Base-by-base conservation (phyloP, 2,329 filamentous ascomycete species). In the Alternaria ethzedia region DNA sequence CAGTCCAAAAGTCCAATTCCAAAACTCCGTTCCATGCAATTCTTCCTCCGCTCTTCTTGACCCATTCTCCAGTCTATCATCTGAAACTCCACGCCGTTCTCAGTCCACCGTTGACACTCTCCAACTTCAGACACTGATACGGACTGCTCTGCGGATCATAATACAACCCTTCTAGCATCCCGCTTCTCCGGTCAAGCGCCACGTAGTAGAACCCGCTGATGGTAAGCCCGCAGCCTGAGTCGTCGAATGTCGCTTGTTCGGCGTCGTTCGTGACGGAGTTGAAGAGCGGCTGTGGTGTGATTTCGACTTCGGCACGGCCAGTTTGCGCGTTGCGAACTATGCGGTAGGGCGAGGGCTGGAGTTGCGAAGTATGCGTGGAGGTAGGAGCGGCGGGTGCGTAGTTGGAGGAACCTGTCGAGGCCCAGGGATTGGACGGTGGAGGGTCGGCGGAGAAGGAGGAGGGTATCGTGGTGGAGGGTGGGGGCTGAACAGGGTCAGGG, bases 171-270 rank as follows among this genome's bases (percentile, higher is more conserved):
- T 86, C 82, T 5, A 86, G 76, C 15, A 65, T 68, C 2, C 85
- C 85, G 69, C 84, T 82, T 12, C 74, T 75, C 45, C 85, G 74
- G 59, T 80, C 70, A 70, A 87, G 61, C 69, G 82, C 83, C 6
- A 86, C 80, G 68, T 86, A 87, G 66, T 87, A 87, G 65, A 87
- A 87, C 0, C 85, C 85, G 26, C 78, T 81, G 57, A 87, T 87
- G 8, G 85, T 87, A 41, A 86, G 74, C 0, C 85, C 85, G 57
- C 75, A 79, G 15, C 78, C 75, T 6, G 74, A 73, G 20, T 78
- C 75, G n/a, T 77, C 75, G 56, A 78, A 77, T 3, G 65, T 61
- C 1, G 66, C 65, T 9, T 74, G 73, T 46, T 75, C 73, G 2
- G 63, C 59, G 15, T 75, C 74, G 15, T 28, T 59, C 12, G 51